Evolutionary conservation across 768 basidiomycete species (phyloP).

Genomic region (Rhodotorula toruloides): DNA sequence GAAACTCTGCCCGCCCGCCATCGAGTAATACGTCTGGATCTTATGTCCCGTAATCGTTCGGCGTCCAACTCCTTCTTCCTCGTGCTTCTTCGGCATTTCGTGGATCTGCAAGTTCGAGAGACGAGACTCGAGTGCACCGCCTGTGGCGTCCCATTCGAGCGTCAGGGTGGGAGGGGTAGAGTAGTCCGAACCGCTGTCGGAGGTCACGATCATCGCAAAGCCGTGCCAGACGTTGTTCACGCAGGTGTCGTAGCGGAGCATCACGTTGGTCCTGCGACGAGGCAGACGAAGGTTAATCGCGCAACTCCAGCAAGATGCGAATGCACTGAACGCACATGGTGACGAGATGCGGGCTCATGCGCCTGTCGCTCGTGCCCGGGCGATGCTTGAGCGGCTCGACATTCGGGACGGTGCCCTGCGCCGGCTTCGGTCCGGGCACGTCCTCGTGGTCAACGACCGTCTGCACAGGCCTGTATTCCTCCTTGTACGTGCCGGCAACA

Average conservation of each 20-base stretch:
- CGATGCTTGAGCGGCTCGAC: slow-evolving; percentile 17
- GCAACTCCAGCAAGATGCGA: not conserved
- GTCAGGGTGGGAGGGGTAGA: slow-evolving; percentile 65
- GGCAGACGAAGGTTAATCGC: not conserved
- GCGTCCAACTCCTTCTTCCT: slow-evolving; percentile 26
- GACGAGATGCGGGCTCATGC: slow-evolving; percentile 34
- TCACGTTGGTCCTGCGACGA: slow-evolving; percentile 3
- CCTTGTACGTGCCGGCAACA: not conserved
- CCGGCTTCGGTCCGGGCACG: slow-evolving; percentile 20
- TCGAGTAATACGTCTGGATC: slow-evolving; percentile 42
- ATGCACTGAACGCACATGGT: slow-evolving; percentile 20
- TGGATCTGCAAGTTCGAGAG: slow-evolving; percentile 22
- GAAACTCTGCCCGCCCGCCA: slow-evolving; percentile 74
- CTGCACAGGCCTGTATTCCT: not conserved
- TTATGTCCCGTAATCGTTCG: slow-evolving; percentile 30
- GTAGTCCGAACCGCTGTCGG: slow-evolving; percentile 72
- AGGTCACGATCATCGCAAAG: slow-evolving; percentile 78
- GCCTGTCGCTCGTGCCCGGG: not conserved
- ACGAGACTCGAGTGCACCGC: slow-evolving; percentile 36
- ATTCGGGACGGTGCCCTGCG: slow-evolving; percentile 2
- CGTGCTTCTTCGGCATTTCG: slow-evolving; percentile 3
- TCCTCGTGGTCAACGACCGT: slow-evolving; percentile 9
- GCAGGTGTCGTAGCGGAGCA: slow-evolving; percentile 60
- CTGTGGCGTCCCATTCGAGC: slow-evolving; percentile 68
- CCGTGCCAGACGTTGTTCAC: slow-evolving; percentile 76